Evolutionary conservation across 2,329 filamentous ascomycete genomes (phyloP), one percentile per base, ranked within the genome.

Genomic region (Cordyceps farinosa): DNA sequence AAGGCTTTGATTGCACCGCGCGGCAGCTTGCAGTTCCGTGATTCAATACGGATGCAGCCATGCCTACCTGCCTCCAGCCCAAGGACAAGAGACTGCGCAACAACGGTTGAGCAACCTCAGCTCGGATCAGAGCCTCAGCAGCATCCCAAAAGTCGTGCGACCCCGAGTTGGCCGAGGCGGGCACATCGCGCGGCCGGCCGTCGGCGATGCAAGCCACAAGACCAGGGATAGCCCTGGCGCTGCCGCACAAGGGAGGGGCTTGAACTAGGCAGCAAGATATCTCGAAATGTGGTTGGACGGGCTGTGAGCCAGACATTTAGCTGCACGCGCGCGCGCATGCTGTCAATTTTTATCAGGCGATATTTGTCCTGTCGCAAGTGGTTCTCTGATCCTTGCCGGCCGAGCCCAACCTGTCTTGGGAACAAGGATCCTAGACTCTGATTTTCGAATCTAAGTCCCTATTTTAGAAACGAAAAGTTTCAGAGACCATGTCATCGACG

Each of bases 211-310:
- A 56, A 45, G 38, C 53, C 38, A n/a, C 40, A 45, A 9, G 40
- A 27, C 40, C 54, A 34, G 15, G 54, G 29, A 15, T 27, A 30
- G n/a, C 15, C 11, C 27, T 57, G 40, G 29, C 29, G 54, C 22
- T 48, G 55, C n/a, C 40, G 55, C 55, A 50, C 54, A 38, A 30
- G 55, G 45, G 55, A 59, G 55, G 55, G 55, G 55, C 45, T 59
- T 17, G 34, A 47, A 45, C 45, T 59, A 59, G 55, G 55, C 55
- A 59, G 55, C 55, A 59, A 44, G 38, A 59, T 59, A 50, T 59
- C 55, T 50, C 42, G 44, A 50, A 38, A 38, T 50, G 13, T 59
- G 44, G 22, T 30, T 42, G 40, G 29, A 45, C 10, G n/a, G 42
- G 10, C 38, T 45, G 40, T 29, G 9, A 30, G 29, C 40, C 48